Evolutionary conservation across 169 alveolate genomes (phyloP).

Genomic region (Amoebophrya sp.): DNA sequence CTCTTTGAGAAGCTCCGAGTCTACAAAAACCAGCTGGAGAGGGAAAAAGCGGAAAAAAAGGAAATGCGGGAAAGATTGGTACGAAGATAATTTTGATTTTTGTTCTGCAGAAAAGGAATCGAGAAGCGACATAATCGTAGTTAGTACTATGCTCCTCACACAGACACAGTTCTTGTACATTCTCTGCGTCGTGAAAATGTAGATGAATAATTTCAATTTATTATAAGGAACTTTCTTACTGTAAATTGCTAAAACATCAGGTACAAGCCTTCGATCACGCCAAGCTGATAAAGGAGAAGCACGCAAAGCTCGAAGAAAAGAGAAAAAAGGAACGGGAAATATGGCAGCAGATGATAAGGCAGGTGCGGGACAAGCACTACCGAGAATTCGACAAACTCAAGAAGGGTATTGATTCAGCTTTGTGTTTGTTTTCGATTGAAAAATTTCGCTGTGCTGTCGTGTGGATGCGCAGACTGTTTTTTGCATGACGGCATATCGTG

Average conservation of each 20-base stretch:
- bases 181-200: too few relatives aligned
- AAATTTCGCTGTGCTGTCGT: too few relatives aligned
- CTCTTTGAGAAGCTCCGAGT: not conserved
- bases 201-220: too few relatives aligned
- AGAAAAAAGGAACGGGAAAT: not conserved
- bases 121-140: too few relatives aligned
- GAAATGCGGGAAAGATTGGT: not conserved
- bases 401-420: not conserved
- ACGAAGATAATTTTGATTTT: not conserved
- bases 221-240: too few relatives aligned
- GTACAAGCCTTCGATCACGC: not conserved
- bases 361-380: conserved; percentile 11
- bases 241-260: too few relatives aligned
- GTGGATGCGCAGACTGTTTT: too few relatives aligned
- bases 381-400: not conserved
- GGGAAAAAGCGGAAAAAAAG: conserved; percentile 10
- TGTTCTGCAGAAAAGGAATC: not conserved
- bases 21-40: not conserved
- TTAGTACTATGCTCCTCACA: too few relatives aligned
- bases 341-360: conserved; percentile 8
- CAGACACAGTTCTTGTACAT: too few relatives aligned
- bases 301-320: not conserved
- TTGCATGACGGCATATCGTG: too few relatives aligned
- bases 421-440: too few relatives aligned
- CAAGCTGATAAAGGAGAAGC: not conserved